Base-by-base conservation (phyloP, 1,139 yeast species). In the Williopsis jadinii region DNA sequence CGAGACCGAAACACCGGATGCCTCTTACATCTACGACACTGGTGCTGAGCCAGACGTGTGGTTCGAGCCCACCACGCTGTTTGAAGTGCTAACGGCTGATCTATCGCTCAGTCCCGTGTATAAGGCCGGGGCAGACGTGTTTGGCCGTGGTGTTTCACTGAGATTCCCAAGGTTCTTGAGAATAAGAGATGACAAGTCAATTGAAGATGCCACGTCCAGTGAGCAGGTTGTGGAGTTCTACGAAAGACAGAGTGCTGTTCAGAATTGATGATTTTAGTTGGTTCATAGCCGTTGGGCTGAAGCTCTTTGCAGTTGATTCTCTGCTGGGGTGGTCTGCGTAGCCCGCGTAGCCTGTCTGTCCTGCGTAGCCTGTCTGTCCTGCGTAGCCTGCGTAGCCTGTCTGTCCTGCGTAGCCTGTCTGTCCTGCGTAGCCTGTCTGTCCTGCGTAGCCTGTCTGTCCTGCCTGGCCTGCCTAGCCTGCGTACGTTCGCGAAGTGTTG, bases 11-110 rank as follows among this genome's bases (percentile, higher is more conserved):
- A 65, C 61, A n/a, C 84, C 97, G 1, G 84, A 82, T 51, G 70
- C 85, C 0, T 84, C 83, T 42, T 78, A 77, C 48, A 71, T 80
- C 3, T 87, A 78, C 56, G 95, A 85, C 57, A 70, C 80, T 30
- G 75, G 73, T 51, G 84, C 87, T 1, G 69, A 67, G 27, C 97
- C 98, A 0, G 97, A 92, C 60, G 92, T 92, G 11, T 92, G 98
- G 98, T 85, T 92, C 57, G 96, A 92, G 54, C 97, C 99, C 3
- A 73, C 83, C 0, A 66, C 71, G 37, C 71, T 92, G 8, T 90
- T 95, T 68, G 99, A 92, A 62, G 95, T 92, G 1, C 71, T 88
- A 47, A 86, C 95, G 1, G 99, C 99, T 0, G 98, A 92, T 63
- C 70, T 92, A 41, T 87, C 97, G 0, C 73, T 92, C 43, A 84